phyloP scores from a whole-genome alignment of 371 early-diverging fungal genomes.

The Lichtheimia ornata region DNA sequence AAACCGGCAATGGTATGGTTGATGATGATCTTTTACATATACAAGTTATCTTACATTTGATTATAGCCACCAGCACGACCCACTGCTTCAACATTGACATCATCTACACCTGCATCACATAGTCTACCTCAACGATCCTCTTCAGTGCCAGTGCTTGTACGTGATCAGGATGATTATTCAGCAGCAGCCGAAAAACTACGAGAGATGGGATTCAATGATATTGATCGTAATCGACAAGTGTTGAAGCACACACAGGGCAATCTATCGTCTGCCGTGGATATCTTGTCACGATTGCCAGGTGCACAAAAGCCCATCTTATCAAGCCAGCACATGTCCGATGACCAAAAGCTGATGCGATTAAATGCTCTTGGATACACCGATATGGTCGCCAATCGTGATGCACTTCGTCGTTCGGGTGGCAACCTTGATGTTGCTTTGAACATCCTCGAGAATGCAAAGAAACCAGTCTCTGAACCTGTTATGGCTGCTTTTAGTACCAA shows the following conservation, averaged over 20 bases:
- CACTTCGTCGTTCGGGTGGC: slow-evolving; percentile 60
- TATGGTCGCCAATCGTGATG: slow-evolving; percentile 44
- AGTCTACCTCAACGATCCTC: slow-evolving; percentile 41
- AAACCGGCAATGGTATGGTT: slow-evolving; percentile 11
- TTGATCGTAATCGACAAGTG: slow-evolving; percentile 58
- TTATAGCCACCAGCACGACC: slow-evolving; percentile 18
- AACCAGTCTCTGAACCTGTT: slow-evolving; percentile 3
- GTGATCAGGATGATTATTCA: slow-evolving; percentile 11
- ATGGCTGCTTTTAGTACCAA: slow-evolving; percentile 12
- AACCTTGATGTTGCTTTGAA: slow-evolving; percentile 59
- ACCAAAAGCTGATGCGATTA: slow-evolving; percentile 41
- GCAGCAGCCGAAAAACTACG: slow-evolving; percentile 32
- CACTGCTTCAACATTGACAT: not conserved
- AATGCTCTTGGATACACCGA: slow-evolving; percentile 55
- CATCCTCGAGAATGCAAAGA: slow-evolving; percentile 47
- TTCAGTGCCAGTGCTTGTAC: slow-evolving; percentile 35
- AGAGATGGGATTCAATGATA: slow-evolving; percentile 81
- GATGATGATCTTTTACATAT: not conserved
- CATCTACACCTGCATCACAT: not conserved
- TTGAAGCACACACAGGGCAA: slow-evolving; percentile 74
- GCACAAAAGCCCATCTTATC: slow-evolving; percentile 26
- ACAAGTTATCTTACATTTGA: not conserved
- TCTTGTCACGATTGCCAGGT: slow-evolving; percentile 55
- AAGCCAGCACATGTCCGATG: slow-evolving; percentile 28
- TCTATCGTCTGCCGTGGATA: slow-evolving; percentile 72